Percentiles rank a stretch among this genome's conserved stretches.
phyloP scores from a whole-genome alignment of 1,284 basidiomycete genomes.

The Moniliophthora roreri region DNA sequence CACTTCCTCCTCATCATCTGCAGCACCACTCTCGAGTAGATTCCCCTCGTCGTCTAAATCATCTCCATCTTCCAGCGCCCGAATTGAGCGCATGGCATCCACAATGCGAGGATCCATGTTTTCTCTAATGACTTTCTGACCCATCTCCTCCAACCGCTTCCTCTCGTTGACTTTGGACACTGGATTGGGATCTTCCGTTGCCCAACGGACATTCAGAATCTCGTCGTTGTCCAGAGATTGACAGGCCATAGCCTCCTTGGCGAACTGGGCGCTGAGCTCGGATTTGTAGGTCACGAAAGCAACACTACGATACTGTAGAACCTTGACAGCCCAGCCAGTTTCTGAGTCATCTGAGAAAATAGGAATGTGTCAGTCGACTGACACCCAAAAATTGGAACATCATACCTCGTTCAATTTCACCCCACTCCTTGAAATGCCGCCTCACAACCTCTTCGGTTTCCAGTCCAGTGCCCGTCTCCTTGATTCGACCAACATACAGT shows the following conservation, averaged over 20 bases:
- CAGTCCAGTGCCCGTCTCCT: conserved; percentile 83
- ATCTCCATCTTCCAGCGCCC: conserved; percentile 84
- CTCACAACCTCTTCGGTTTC: conserved; percentile 90
- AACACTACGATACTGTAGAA: conserved; percentile 92
- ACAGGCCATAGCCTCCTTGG: conserved; percentile 98
- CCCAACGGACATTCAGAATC: conserved; percentile 97
- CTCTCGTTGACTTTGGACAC: conserved; percentile 85
- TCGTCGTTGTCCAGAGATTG: conserved; percentile 98
- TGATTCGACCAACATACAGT: conserved; percentile 92
- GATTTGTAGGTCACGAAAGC: conserved; percentile 95
- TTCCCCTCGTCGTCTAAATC: conserved; percentile 48
- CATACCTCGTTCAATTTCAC: conserved; percentile 88
- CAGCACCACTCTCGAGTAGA: conserved; percentile 28
- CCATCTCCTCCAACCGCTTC: conserved; percentile 75
- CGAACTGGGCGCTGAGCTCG: conserved; percentile 91
- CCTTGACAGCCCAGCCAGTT: conserved; percentile 62
- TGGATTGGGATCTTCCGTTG: conserved; percentile 95
- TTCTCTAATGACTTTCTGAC: conserved; percentile 81
- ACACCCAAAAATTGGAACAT: not conserved
- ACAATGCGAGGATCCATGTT: conserved; percentile 84
- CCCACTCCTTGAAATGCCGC: conserved; percentile 96
- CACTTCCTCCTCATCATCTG: conserved; percentile 38
- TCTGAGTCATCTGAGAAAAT: conserved; percentile 29
- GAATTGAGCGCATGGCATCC: conserved; percentile 80
- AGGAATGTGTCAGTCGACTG: conserved; percentile 9